Percentiles rank a stretch among this genome's conserved stretches.
Evolutionary conservation across 176 grass and related monocot genomes (phyloP).

Genomic region (Oryza officinalis): DNA sequence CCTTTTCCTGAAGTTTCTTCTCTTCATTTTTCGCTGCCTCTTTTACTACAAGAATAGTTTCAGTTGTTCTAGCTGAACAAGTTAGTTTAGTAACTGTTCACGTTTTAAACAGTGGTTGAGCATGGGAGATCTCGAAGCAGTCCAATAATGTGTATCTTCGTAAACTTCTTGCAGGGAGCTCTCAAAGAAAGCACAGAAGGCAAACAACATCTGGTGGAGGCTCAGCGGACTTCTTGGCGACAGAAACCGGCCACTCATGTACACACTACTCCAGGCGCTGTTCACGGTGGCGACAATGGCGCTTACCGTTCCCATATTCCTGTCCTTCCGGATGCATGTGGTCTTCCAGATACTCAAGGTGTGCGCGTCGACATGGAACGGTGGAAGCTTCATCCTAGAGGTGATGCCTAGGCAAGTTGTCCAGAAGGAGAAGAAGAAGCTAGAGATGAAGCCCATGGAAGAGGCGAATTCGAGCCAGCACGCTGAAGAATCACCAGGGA

Average conservation of each 20-base stretch:
- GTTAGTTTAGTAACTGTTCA: not conserved
- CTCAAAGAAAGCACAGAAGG: conserved; percentile 98
- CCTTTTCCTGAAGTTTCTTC: not conserved
- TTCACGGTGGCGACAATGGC: conserved; percentile 91
- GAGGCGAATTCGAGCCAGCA: not conserved
- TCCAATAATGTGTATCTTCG: not conserved
- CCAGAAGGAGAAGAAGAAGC: conserved; percentile 80
- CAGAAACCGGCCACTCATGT: conserved; percentile 87
- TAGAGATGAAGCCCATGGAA: conserved; percentile 66
- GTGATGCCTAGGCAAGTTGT: conserved; percentile 80
- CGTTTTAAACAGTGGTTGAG: not conserved
- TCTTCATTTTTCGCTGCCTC: not conserved
- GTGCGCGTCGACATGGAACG: conserved; percentile 82
- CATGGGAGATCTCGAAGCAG: not conserved
- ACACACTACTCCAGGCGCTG: conserved; percentile 74
- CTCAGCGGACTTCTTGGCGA: conserved; percentile 87
- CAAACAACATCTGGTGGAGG: conserved; percentile 97
- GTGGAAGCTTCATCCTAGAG: conserved; percentile 91
- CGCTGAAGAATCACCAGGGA: not conserved
- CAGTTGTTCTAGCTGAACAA: not conserved
- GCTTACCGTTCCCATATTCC: conserved; percentile 83
- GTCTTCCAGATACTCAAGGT: conserved; percentile 91
- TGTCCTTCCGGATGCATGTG: conserved; percentile 79
- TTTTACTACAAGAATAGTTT: not conserved
- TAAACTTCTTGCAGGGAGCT: conserved; percentile 64